Percentiles rank a stretch among this genome's conserved stretches.
Evolutionary conservation across 108 stramenopile species (phyloP).

Genomic region (Stephanodiscus minutulus): DNA sequence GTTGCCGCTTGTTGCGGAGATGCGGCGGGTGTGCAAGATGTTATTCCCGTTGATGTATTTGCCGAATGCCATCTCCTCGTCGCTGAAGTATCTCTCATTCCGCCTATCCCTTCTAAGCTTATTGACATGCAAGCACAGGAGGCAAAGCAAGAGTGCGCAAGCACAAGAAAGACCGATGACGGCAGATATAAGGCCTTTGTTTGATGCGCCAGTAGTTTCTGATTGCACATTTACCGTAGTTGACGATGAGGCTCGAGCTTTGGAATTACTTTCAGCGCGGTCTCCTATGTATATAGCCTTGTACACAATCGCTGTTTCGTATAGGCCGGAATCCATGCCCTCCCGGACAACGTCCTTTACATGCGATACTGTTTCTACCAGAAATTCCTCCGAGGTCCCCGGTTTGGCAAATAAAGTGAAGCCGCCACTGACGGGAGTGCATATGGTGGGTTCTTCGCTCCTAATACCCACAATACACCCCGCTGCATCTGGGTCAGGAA

Average conservation of each 20-base stretch:
- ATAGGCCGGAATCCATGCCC: constrained; percentile 33
- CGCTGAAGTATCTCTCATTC: constrained; percentile 1
- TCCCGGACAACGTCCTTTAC: constrained; percentile 17
- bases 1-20: neutral
- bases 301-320: constrained; percentile 18
- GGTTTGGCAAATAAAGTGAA: constrained; percentile 33
- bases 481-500: constrained; percentile 36
- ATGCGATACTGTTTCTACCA: constrained; percentile 10
- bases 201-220: neutral
- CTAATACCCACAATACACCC: constrained; percentile 39
- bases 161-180: constrained; percentile 24
- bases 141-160: constrained; percentile 26
- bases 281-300: constrained; percentile 43
- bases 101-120: constrained; percentile 1
- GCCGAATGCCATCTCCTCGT: constrained; percentile 21
- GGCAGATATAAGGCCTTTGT: constrained; percentile 14
- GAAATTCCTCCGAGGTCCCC: constrained; percentile 13
- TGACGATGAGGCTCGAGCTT: neutral
- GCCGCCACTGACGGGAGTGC: constrained; percentile 34
- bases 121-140: constrained; percentile 7
- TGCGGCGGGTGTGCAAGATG: neutral
- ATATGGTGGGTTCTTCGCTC: constrained; percentile 19
- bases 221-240: neutral
- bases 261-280: constrained; percentile 21
- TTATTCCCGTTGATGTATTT: constrained; percentile 27